Evolutionary conservation across 164 flowering plant genomes (phyloP), one percentile per base, ranked within the genome.

Genomic region (Vitis riparia): DNA sequence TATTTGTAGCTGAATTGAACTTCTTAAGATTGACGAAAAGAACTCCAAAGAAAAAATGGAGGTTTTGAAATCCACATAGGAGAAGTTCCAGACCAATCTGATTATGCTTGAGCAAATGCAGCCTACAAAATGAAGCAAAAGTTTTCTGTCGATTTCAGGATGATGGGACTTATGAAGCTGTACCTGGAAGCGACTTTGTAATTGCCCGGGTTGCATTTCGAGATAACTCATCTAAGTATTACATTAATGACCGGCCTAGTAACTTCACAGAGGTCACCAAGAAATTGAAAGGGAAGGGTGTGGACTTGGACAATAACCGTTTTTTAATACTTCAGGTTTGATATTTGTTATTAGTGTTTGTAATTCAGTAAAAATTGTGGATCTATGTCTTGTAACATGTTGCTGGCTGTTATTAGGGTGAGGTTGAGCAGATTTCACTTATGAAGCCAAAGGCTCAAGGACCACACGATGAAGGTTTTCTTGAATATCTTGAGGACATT

Each of bases 381-480:
- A 32, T 67, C 19, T 30, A 12, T 27, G 0, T 53, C 19, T 37
- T 59, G n/a, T 62, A 1, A 64, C 6, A 47, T 48, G 56, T 63
- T 56, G 32, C 51, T 68, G 27, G 55, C 9, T 70, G 12, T 73
- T 65, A 44, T 65, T 78, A 95, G 99, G 99, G 99, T 48, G 99
- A 95, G 80, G 99, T 95, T 55, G 99, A 95, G 77, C 99, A 95
- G 76, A 95, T 95, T 71, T 95, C 99, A 49, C 68, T 95, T 79
- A 95, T 95, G 99, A 95, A 91, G 83, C 99, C 98, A 13, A 95
- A 90, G 81, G 88, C 91, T 13, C 97, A 93, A 83, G 97, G 97
- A 60, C 92, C 91, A 17, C 99, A 93, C 74, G 98, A 95, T 79
- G 97, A 93, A 84, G 98, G 98, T 17, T 95, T 95, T 78, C 92